Evolutionary conservation across 2,329 filamentous ascomycete genomes (phyloP).

Genomic region (Talaromyces marneffei): DNA sequence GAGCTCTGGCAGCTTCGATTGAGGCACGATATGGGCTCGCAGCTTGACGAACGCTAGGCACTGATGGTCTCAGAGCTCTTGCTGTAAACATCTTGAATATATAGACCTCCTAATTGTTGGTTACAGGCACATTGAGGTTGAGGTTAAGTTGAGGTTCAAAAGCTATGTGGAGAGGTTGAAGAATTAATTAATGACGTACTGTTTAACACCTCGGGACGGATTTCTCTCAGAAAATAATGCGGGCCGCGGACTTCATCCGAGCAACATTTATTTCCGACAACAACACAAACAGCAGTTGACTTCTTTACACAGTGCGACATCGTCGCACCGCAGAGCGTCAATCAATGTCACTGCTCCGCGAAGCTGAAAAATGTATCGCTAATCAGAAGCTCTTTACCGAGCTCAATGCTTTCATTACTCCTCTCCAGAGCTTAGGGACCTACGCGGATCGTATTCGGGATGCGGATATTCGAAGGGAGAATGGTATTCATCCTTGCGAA

Average conservation of each 20-base stretch:
- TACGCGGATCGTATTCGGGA: conserved; percentile 34
- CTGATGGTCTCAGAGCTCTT: not conserved
- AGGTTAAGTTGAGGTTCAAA: not conserved
- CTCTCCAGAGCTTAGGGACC: conserved; percentile 26
- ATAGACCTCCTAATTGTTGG: not conserved
- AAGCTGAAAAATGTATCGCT: conserved; percentile 40
- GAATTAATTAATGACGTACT: conserved; percentile 9
- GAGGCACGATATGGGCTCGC: conserved; percentile 6
- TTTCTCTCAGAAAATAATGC: not conserved
- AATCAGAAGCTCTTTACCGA: conserved; percentile 32
- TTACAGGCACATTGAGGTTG: not conserved
- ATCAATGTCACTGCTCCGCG: conserved; percentile 43
- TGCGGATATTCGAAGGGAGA: conserved; percentile 31
- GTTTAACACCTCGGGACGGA: conserved; percentile 2
- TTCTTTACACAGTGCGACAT: not conserved
- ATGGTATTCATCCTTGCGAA: conserved; percentile 24
- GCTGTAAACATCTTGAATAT: conserved; percentile 7
- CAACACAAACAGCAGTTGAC: not conserved
- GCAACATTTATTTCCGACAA: not conserved
- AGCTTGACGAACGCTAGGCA: not conserved
- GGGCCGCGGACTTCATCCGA: not conserved
- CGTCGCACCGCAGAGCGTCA: conserved; percentile 20
- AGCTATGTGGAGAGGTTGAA: not conserved
- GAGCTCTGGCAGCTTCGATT: conserved; percentile 15
- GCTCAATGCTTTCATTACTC: conserved; percentile 40